These are phyloP conservation scores for barley (Hordeum vulgare) DNA, from an alignment of 176 grass and related monocot species.

Conservation along the genomic window DNA sequence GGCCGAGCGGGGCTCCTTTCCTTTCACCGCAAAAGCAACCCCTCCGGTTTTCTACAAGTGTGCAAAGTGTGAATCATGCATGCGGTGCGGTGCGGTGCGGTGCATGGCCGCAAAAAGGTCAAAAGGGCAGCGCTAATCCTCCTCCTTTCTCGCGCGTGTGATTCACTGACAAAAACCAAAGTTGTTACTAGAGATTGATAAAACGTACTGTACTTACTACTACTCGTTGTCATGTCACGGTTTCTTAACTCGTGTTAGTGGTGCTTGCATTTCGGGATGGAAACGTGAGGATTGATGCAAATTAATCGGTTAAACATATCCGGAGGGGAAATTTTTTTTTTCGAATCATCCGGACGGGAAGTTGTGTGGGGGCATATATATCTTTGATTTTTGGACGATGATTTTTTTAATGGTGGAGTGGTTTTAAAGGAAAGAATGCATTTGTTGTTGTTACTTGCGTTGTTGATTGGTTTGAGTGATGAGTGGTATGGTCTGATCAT, in stretches of 20 bases:
- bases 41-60: not conserved
- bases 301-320: not conserved
- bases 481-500: not conserved
- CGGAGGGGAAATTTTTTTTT: not conserved
- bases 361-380: too few species aligned
- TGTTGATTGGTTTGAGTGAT: not conserved
- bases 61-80: constrained; percentile 7
- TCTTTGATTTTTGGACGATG: too few species aligned
- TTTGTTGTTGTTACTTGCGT: not conserved
- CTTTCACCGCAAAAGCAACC: constrained; percentile 15
- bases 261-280: not conserved
- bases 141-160: not conserved
- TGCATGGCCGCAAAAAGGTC: not conserved
- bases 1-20: not conserved
- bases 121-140: not conserved
- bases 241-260: not conserved
- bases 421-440: not conserved
- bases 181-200: too few species aligned
- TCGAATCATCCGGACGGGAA: too few species aligned
- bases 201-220: too few species aligned
- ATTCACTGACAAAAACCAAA: not conserved
- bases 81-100: too few species aligned
- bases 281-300: not conserved
- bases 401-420: not conserved
- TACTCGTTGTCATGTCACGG: not conserved